phyloP scores from a whole-genome alignment of 352 stramenopile species.

The Thalassiosira exigua region DNA sequence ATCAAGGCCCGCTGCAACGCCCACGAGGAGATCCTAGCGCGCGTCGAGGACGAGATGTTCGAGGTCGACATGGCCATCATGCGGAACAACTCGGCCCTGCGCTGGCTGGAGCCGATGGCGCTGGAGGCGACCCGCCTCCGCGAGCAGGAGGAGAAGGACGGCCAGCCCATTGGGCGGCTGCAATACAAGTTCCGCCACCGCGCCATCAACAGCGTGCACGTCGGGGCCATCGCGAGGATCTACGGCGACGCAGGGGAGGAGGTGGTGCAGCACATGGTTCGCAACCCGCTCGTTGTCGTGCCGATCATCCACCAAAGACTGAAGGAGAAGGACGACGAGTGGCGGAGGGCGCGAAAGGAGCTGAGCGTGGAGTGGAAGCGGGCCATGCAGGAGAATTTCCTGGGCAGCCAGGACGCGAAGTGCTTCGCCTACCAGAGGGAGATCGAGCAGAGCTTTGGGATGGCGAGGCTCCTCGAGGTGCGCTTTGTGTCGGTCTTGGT shows the following conservation, averaged over 20 bases:
- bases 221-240: conserved; percentile 97
- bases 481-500: conserved; percentile 2
- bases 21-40: conserved; percentile 98
- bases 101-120: conserved; percentile 93
- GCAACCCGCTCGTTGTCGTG: conserved; percentile 96
- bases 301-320: conserved; percentile 97
- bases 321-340: conserved; percentile 98
- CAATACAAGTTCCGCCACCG: conserved; percentile 87
- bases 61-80: conserved; percentile 97
- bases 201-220: conserved; percentile 93
- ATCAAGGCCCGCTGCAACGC: conserved; percentile 72
- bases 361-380: conserved; percentile 73
- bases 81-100: conserved; percentile 93
- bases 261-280: conserved; percentile 93
- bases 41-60: conserved; percentile 96
- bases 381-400: conserved; percentile 64
- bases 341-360: conserved; percentile 84
- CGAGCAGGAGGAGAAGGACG: conserved; percentile 83
- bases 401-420: conserved; percentile 72
- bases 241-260: conserved; percentile 90
- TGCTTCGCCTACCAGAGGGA: conserved; percentile 68
- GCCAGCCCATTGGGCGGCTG: conserved; percentile 83
- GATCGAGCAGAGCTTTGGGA: conserved; percentile 66
- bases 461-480: conserved; percentile 68
- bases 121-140: conserved; percentile 77